phyloP scores from a whole-genome alignment of 2,329 filamentous ascomycete genomes.

The Coniochaeta sp. region DNA sequence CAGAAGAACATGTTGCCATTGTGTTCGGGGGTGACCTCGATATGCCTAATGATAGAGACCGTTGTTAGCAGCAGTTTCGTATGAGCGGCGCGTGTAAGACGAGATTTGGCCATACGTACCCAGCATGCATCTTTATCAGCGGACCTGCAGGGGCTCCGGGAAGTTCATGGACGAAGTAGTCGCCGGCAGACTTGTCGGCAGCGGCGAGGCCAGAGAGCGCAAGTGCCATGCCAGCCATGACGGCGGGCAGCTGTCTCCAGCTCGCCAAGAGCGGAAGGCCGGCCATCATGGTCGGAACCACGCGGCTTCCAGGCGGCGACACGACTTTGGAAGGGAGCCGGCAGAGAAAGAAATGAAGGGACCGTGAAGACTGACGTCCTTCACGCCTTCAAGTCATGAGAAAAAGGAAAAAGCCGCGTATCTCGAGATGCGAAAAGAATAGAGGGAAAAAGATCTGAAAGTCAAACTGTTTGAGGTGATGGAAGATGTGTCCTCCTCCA shows the following conservation, averaged over 20 bases:
- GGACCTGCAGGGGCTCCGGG: slow-evolving; percentile 77
- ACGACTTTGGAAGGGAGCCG: not conserved
- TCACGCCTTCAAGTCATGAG: not conserved
- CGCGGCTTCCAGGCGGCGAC: not conserved
- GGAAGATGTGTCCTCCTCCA: not conserved
- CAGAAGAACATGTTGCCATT: slow-evolving; percentile 98
- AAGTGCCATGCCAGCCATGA: slow-evolving; percentile 19
- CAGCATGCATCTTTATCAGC: slow-evolving; percentile 94
- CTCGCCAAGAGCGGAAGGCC: slow-evolving; percentile 9
- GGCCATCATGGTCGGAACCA: slow-evolving; percentile 15
- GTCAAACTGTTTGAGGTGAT: not conserved
- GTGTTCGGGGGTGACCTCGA: slow-evolving; percentile 76
- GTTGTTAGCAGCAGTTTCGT: slow-evolving; percentile 8
- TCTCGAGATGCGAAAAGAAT: not conserved
- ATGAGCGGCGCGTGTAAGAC: slow-evolving; percentile 20
- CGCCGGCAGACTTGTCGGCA: slow-evolving; percentile 54
- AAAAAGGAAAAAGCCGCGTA: not conserved
- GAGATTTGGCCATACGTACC: slow-evolving; percentile 45
- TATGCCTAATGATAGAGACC: slow-evolving; percentile 53
- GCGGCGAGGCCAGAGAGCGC: slow-evolving; percentile 31
- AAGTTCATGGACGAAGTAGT: slow-evolving; percentile 83
- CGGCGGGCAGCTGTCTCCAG: slow-evolving; percentile 16
- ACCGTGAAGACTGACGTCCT: not conserved
- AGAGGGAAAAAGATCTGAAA: not conserved
- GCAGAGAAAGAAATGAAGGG: not conserved